Conservation (phyloP, 495 filamentous ascomycete species). For the Neurospora intermedia region DNA sequence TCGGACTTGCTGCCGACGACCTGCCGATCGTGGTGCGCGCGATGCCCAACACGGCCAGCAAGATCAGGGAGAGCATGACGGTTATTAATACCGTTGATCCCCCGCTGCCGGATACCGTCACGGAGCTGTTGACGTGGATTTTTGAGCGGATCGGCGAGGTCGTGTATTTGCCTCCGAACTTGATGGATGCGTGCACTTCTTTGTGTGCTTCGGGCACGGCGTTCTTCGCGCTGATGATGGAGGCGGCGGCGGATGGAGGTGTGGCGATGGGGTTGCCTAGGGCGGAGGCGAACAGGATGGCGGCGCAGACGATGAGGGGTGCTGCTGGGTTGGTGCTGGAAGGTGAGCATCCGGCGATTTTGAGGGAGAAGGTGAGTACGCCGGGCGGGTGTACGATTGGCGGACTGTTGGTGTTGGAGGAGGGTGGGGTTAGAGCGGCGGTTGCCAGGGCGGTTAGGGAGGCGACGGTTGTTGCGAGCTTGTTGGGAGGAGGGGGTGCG, state of each 20-base stretch:
- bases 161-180: conserved; percentile 48
- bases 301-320: conserved; percentile 69
- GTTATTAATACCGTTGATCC: conserved; percentile 55
- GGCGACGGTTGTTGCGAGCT: conserved; percentile 64
- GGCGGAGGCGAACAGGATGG: conserved; percentile 68
- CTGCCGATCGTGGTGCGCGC: conserved; percentile 55
- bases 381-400: conserved; percentile 76
- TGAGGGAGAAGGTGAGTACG: conserved; percentile 69
- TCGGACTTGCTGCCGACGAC: conserved; percentile 17
- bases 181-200: conserved; percentile 67
- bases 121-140: conserved; percentile 61
- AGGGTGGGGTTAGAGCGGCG: conserved; percentile 58
- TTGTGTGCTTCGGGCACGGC: conserved; percentile 72
- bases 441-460: conserved; percentile 66
- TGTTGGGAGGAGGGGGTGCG: conserved; percentile 47
- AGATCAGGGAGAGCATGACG: conserved; percentile 71
- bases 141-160: conserved; percentile 62
- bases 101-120: conserved; percentile 39
- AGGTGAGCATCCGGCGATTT: conserved; percentile 66
- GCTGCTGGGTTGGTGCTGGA: conserved; percentile 57
- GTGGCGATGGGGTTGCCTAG: conserved; percentile 73
- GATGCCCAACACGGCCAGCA: conserved; percentile 66
- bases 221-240: conserved; percentile 67
- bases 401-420: conserved; percentile 65
- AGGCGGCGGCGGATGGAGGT: conserved; percentile 66